phyloP scores from a whole-genome alignment of 208 protist species.

The Polymyxa betae region DNA sequence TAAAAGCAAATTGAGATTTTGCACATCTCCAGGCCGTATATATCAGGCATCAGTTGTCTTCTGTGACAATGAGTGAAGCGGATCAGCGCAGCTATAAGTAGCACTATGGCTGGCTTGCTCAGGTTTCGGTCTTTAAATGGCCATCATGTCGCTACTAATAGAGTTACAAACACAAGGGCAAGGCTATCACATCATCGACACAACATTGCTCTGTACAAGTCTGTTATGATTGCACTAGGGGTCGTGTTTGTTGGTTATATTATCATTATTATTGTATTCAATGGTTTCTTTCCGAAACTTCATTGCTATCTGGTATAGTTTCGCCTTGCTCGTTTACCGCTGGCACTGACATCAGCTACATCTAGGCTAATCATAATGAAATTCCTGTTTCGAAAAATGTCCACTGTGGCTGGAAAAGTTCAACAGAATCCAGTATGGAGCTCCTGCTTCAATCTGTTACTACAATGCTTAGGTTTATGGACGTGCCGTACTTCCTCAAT shows the following conservation, averaged over 20 bases:
- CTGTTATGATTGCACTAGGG: neutral
- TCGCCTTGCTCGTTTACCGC: neutral
- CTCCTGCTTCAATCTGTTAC: neutral
- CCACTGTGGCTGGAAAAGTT: neutral
- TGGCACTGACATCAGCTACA: neutral
- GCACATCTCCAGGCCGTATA: too few species aligned
- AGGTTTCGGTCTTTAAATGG: too few species aligned
- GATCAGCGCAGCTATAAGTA: too few species aligned
- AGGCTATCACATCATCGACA: too few species aligned
- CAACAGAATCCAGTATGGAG: neutral
- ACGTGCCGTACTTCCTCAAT: slow-evolving; percentile 16
- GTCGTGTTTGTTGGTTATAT: neutral
- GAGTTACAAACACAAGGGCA: too few species aligned
- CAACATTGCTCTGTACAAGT: neutral
- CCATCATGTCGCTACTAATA: too few species aligned
- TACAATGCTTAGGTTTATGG: neutral
- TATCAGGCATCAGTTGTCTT: too few species aligned
- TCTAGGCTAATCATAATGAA: neutral
- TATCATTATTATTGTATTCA: neutral
- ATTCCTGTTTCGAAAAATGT: neutral
- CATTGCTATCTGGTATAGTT: neutral
- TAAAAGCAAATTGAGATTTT: too few species aligned
- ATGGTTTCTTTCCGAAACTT: neutral
- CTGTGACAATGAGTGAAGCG: too few species aligned
- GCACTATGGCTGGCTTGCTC: too few species aligned